phyloP scores from a whole-genome alignment of 139 green algal genomes.

The Protoeuglena noctilucae region DNA sequence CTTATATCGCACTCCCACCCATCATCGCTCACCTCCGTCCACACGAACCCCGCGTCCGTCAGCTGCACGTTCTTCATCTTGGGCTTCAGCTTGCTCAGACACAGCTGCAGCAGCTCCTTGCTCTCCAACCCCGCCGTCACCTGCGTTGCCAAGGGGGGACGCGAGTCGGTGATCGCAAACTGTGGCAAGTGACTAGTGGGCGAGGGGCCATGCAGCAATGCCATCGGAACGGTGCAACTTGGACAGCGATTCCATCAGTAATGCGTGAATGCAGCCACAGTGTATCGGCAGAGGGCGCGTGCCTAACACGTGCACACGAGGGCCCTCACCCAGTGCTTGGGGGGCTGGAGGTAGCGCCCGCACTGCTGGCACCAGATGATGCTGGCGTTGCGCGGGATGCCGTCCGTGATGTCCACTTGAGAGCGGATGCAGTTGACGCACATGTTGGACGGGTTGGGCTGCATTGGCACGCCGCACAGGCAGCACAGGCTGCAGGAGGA shows the following conservation, averaged over 20 bases:
- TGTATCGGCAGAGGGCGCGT: too few species aligned
- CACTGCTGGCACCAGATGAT: conserved; percentile 84
- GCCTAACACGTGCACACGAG: too few species aligned
- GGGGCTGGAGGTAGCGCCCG: conserved; percentile 83
- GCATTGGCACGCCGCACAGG: conserved; percentile 76
- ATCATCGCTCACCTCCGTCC: too few species aligned
- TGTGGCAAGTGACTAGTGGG: too few species aligned
- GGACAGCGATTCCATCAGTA: too few species aligned
- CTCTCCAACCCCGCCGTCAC: conserved; percentile 82
- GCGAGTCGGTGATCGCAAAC: too few species aligned
- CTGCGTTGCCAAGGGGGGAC: too few species aligned
- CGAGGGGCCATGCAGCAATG: too few species aligned
- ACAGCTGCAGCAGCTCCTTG: conserved; percentile 94
- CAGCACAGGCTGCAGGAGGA: conserved; percentile 52
- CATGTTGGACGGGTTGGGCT: conserved; percentile 91
- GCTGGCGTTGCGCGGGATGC: conserved; percentile 56
- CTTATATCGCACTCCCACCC: too few species aligned
- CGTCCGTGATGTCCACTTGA: conserved; percentile 94
- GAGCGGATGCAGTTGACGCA: conserved; percentile 91
- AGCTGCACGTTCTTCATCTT: conserved; percentile 86
- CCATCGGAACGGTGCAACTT: too few species aligned
- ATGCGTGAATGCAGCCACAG: too few species aligned
- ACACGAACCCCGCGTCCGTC: conserved; percentile 95
- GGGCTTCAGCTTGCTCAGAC: conserved; percentile 85
- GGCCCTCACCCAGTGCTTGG: conserved; percentile 81